A percentile compares a stretch with the other conserved stretches of the same genome.
phyloP scores from a whole-genome alignment of 1,139 yeast genomes.

The Debaryomyces subglobosus region DNA sequence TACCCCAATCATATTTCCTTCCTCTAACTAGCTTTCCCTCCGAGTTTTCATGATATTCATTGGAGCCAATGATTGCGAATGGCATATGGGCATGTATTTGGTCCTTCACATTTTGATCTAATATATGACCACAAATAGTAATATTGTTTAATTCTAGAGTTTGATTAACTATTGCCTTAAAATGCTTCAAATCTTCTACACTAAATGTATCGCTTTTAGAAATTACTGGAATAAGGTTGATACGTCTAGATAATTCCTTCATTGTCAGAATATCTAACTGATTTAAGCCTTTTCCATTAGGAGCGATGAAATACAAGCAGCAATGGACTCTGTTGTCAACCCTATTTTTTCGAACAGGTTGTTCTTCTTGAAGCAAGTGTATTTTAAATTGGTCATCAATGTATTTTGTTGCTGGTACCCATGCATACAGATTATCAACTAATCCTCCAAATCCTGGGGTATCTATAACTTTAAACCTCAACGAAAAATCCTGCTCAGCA shows the following conservation, averaged over 20 bases:
- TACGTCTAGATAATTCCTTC: slow-evolving; percentile 65
- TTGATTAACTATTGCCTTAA: slow-evolving; percentile 48
- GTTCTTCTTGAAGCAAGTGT: slow-evolving; percentile 68
- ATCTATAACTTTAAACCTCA: slow-evolving; percentile 50
- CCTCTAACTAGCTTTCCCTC: slow-evolving; percentile 55
- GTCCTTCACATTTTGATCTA: slow-evolving; percentile 38
- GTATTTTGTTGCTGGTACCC: slow-evolving; percentile 61
- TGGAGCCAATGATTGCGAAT: slow-evolving; percentile 62
- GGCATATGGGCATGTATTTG: slow-evolving; percentile 49
- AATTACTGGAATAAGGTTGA: slow-evolving; percentile 76
- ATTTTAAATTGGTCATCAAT: slow-evolving; percentile 63
- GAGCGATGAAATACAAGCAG: slow-evolving; percentile 72
- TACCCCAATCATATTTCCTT: slow-evolving; percentile 74
- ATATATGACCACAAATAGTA: slow-evolving; percentile 57
- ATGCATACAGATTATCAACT: slow-evolving; percentile 50
- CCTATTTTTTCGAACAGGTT: slow-evolving; percentile 58
- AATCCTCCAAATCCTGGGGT: slow-evolving; percentile 38
- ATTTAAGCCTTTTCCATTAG: slow-evolving; percentile 54
- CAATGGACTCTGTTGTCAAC: slow-evolving; percentile 71
- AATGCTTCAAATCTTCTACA: slow-evolving; percentile 34
- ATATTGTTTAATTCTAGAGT: slow-evolving; percentile 54
- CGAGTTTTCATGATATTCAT: slow-evolving; percentile 27
- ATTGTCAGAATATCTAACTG: slow-evolving; percentile 69
- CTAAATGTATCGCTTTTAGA: slow-evolving; percentile 75
- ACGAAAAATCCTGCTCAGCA: slow-evolving; percentile 53